These are phyloP conservation scores for Naematelia aurantialba DNA, from an alignment of 768 basidiomycete genomes.

Conservation along the genomic window DNA sequence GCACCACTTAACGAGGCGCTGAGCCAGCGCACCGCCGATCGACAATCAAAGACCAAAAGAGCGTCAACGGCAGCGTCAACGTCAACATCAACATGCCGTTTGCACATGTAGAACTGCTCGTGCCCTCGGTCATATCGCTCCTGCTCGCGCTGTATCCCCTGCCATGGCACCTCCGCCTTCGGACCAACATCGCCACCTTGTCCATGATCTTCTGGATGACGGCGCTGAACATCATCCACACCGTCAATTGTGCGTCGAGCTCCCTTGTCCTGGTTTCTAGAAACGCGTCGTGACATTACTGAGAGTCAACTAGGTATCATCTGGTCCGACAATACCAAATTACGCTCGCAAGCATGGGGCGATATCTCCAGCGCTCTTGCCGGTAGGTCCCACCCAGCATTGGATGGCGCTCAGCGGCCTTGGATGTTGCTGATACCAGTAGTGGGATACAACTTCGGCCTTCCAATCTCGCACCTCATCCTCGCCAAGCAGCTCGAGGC, in stretches of 20 bases:
- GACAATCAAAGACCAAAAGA: no score
- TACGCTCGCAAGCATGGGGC: slow-evolving; percentile 36
- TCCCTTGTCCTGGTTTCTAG: not conserved
- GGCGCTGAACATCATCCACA: slow-evolving; percentile 32
- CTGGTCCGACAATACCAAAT: slow-evolving; percentile 35
- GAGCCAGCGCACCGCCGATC: no score
- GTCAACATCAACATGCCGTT: slow-evolving; percentile 4
- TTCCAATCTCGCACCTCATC: slow-evolving; percentile 44
- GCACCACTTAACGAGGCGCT: no score
- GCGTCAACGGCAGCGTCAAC: no score
- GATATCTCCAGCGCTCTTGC: slow-evolving; percentile 32
- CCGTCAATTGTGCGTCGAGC: slow-evolving; percentile 41
- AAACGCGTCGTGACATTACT: no score
- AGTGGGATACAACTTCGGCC: slow-evolving; percentile 49
- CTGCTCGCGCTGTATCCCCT: slow-evolving; percentile 37
- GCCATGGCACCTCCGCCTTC: slow-evolving; percentile 47
- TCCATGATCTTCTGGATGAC: slow-evolving; percentile 49
- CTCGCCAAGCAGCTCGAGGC: slow-evolving; percentile 47
- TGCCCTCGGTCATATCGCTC: slow-evolving; percentile 34
- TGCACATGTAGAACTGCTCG: slow-evolving; percentile 8
- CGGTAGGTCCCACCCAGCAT: slow-evolving; percentile 16
- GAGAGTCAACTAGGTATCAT: slow-evolving; percentile 27
- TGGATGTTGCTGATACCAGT: not conserved
- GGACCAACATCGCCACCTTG: slow-evolving; percentile 44
- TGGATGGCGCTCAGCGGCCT: slow-evolving; percentile 8